Percentiles rank a stretch among this genome's conserved stretches.
phyloP scores from a whole-genome alignment of 2,329 filamentous ascomycete species.

The Colletotrichum neosansevieriae region DNA sequence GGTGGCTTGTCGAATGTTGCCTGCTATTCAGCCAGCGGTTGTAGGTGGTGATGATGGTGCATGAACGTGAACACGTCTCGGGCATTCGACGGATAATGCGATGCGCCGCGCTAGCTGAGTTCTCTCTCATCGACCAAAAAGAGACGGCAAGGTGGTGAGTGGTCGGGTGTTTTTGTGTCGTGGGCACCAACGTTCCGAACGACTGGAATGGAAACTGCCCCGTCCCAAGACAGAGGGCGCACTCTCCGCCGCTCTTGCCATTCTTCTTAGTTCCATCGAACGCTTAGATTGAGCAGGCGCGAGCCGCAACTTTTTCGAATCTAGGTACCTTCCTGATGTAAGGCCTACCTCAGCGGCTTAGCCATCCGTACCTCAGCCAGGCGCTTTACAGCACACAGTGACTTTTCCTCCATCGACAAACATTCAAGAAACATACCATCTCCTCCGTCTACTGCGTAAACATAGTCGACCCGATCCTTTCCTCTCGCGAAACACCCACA shows the following conservation, averaged over 20 bases:
- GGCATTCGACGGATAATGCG: not conserved
- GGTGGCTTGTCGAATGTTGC: not conserved
- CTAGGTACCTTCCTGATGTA: too few relatives aligned
- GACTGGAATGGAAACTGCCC: too few relatives aligned
- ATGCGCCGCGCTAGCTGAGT: not conserved
- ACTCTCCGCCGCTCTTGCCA: not conserved
- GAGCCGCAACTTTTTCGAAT: too few relatives aligned
- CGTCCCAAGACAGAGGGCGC: not conserved
- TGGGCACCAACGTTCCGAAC: too few relatives aligned
- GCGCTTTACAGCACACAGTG: too few relatives aligned
- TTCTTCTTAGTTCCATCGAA: not conserved
- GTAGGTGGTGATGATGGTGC: not conserved
- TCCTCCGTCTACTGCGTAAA: not conserved
- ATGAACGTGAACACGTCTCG: not conserved
- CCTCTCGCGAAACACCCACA: slow-evolving; percentile 5
- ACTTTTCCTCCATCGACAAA: too few relatives aligned
- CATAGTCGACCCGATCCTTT: slow-evolving; percentile 17
- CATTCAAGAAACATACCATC: not conserved
- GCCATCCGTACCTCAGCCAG: not conserved
- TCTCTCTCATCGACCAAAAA: too few relatives aligned
- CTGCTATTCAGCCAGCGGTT: not conserved
- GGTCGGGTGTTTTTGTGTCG: too few relatives aligned
- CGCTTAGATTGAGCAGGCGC: not conserved
- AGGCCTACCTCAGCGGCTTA: not conserved
- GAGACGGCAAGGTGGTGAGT: not conserved